Percentiles rank a stretch among this genome's conserved stretches.
phyloP scores from a whole-genome alignment of 148 eudicot species.

The Linanthus parryae region DNA sequence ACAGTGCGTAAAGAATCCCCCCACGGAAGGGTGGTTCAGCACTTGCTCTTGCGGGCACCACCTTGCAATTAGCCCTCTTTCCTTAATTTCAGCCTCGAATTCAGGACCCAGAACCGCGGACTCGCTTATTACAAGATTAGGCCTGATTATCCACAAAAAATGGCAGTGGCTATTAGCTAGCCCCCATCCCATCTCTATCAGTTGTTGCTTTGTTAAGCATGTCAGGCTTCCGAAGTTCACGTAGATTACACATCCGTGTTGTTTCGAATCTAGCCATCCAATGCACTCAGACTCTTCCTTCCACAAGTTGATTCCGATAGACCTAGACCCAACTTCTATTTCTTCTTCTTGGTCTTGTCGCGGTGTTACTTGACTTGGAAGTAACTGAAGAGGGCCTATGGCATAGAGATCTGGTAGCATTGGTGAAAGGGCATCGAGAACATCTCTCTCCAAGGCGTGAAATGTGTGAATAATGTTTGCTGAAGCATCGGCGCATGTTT shows the following conservation, averaged over 20 bases:
- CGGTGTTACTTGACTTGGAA: too few species aligned
- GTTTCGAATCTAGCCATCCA: conserved; percentile 30
- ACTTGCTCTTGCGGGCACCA: conserved; percentile 16
- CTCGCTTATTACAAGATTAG: conserved; percentile 20
- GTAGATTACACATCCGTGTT: conserved; percentile 22
- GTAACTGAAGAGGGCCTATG: too few species aligned
- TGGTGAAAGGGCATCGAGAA: conserved; percentile 16
- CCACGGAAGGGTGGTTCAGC: conserved; percentile 7
- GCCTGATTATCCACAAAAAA: conserved; percentile 52
- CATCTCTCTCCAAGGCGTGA: conserved; percentile 35
- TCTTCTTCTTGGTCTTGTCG: too few species aligned
- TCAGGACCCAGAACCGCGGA: conserved; percentile 2
- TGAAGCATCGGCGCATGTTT: conserved; percentile 17
- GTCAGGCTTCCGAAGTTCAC: conserved; percentile 10
- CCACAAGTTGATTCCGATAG: conserved; percentile 4
- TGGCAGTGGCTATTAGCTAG: conserved; percentile 35
- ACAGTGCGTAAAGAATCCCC: conserved; percentile 7
- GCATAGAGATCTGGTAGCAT: conserved; percentile 17
- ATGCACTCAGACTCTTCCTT: conserved; percentile 24
- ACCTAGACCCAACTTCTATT: too few species aligned
- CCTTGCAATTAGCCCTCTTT: conserved; percentile 6
- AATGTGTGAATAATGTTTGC: too few species aligned
- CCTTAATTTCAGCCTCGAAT: conserved; percentile 7
- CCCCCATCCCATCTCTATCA: conserved; percentile 25
- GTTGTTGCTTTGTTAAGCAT: conserved; percentile 24